Percentiles rank a stretch among this genome's conserved stretches.
Evolutionary conservation across 2,329 filamentous ascomycete species (phyloP).

Genomic region (Cercospora sesami): DNA sequence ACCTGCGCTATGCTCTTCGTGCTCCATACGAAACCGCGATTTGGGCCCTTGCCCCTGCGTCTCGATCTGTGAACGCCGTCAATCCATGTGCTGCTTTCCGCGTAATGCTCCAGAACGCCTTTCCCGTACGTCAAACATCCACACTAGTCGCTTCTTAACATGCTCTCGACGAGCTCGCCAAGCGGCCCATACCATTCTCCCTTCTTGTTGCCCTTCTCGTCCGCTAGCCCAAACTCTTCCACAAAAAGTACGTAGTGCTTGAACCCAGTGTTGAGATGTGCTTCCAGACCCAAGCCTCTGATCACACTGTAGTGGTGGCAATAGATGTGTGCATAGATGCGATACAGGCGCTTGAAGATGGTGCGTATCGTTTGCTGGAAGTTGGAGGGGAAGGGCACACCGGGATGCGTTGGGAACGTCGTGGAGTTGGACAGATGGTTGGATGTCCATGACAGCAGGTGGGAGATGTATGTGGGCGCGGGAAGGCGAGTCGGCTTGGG

Average conservation of each 20-base stretch:
- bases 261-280: slow-evolving; percentile 98
- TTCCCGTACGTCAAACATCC: neutral
- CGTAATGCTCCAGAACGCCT: slow-evolving; percentile 3
- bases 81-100: neutral
- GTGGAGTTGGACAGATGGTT: slow-evolving; percentile 92
- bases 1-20: neutral
- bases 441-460: slow-evolving; percentile 96
- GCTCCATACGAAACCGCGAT: neutral
- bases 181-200: slow-evolving; percentile 94
- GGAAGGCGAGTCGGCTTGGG: slow-evolving; percentile 98
- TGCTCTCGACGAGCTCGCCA: slow-evolving; percentile 94
- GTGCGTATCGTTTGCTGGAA: slow-evolving; percentile 93
- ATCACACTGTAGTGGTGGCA: slow-evolving; percentile 98
- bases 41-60: neutral
- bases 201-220: slow-evolving; percentile 62
- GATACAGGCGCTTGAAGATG: slow-evolving; percentile 99
- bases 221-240: slow-evolving; percentile 90
- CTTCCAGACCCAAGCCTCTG: slow-evolving; percentile 89
- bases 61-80: neutral
- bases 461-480: slow-evolving; percentile 94
- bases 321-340: slow-evolving; percentile 96
- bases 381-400: slow-evolving; percentile 87
- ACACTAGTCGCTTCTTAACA: slow-evolving; percentile 81
- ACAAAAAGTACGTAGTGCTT: slow-evolving; percentile 99
- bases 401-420: slow-evolving; percentile 72